phyloP scores from a whole-genome alignment of 345 rosid genomes.

The Abelmoschus esculentus region DNA sequence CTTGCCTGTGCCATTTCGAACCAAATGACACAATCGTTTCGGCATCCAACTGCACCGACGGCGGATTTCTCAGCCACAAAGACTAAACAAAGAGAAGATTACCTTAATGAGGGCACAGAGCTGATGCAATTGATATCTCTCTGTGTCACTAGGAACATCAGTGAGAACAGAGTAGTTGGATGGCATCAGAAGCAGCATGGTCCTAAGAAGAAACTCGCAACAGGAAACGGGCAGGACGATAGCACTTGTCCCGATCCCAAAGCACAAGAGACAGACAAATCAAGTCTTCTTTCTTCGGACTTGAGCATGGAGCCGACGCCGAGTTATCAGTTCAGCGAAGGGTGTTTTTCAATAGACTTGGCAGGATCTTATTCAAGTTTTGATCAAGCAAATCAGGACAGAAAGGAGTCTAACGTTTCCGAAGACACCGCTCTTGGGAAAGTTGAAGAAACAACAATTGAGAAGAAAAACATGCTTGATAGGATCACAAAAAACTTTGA shows the following conservation, averaged over 20 bases:
- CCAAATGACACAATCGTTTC: conserved; percentile 6
- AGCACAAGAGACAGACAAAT: conserved; percentile 8
- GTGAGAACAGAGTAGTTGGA: conserved; percentile 13
- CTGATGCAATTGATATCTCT: conserved; percentile 24
- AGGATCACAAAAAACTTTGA: conserved; percentile 14
- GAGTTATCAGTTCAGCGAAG: conserved; percentile 43
- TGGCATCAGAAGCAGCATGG: conserved; percentile 20
- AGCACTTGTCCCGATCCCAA: background rate
- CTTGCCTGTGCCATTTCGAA: conserved; percentile 32
- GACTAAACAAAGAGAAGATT: conserved; percentile 10
- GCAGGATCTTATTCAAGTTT: conserved; percentile 24
- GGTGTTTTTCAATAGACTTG: conserved; percentile 44
- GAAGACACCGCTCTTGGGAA: background rate
- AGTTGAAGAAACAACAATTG: conserved; percentile 8
- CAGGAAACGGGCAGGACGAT: background rate
- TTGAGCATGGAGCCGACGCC: conserved; percentile 15
- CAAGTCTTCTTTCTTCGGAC: conserved; percentile 24
- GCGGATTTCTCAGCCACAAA: conserved; percentile 1
- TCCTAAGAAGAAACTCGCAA: conserved; percentile 4
- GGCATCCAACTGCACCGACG: background rate
- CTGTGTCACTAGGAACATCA: background rate
- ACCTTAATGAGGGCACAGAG: conserved; percentile 21
- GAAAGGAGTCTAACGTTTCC: background rate
- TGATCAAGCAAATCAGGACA: background rate
- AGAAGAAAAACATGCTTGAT: conserved; percentile 9